Evolutionary conservation across 2,329 filamentous ascomycete species (phyloP).

Genomic region (Epichloe coenophiala): DNA sequence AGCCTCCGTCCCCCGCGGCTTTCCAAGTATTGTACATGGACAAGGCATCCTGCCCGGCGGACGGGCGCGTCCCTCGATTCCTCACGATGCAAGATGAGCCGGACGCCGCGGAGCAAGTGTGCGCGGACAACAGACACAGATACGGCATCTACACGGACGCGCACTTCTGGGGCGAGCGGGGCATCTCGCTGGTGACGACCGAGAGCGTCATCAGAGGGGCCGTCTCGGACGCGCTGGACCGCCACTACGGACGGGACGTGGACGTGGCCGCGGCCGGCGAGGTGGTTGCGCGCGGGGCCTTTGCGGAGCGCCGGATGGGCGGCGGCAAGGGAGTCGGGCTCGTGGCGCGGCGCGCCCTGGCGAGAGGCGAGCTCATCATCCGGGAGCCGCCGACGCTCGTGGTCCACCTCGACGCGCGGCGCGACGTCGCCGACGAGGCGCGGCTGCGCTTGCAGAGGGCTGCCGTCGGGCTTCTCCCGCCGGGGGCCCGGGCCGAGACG

Average conservation of each 20-base stretch:
- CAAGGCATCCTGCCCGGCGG: background rate
- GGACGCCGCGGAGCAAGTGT: no score
- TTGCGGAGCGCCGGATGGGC: no score
- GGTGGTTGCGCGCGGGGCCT: background rate
- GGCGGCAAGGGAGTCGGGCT: no score
- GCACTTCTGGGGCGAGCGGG: background rate
- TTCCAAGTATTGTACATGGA: rapidly evolving
- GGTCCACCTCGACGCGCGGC: no score
- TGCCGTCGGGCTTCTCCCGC: no score
- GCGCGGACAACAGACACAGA: background rate
- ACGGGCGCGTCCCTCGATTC: background rate
- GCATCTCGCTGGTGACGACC: background rate
- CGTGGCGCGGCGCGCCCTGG: no score
- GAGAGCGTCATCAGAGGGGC: background rate
- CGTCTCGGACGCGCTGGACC: background rate
- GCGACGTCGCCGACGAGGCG: no score
- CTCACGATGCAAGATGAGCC: background rate
- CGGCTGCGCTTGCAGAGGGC: no score
- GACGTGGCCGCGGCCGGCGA: background rate
- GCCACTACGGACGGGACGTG: background rate
- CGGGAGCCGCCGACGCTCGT: no score
- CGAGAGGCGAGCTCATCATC: no score
- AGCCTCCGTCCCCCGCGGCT: background rate
- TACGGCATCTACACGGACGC: background rate
- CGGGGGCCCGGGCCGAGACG: no score